Evolutionary conservation across 352 stramenopile species (phyloP).

Genomic region (Aphanomyces euteiches): DNA sequence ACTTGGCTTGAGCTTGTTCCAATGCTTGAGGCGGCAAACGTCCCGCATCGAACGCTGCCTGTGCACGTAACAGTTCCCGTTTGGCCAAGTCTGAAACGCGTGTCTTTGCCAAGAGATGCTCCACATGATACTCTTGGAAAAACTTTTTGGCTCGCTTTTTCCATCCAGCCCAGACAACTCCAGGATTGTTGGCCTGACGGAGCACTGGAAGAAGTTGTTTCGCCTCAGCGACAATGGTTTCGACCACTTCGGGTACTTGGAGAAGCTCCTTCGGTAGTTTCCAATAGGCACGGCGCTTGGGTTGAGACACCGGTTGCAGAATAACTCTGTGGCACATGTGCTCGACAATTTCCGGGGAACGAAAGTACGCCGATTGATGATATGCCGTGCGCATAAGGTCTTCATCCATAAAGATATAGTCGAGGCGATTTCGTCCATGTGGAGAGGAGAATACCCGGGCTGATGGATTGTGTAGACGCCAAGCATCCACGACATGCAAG

Average conservation of each 20-base stretch:
- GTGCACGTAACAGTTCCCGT: not conserved
- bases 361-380: slow-evolving; percentile 7
- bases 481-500: slow-evolving; percentile 28
- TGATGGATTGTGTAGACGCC: slow-evolving; percentile 30
- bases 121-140: not conserved
- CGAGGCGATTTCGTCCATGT: slow-evolving; percentile 24
- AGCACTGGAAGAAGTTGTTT: not conserved
- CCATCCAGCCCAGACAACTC: slow-evolving; percentile 5
- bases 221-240: not conserved
- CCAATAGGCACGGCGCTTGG: not conserved
- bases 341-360: not conserved
- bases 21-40: not conserved
- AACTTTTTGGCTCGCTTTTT: slow-evolving; percentile 1
- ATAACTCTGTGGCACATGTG: not conserved
- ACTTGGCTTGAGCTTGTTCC: too few relatives aligned
- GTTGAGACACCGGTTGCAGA: not conserved
- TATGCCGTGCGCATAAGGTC: not conserved
- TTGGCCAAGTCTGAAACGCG: not conserved
- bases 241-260: not conserved
- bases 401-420: slow-evolving; percentile 33
- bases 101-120: not conserved
- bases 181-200: not conserved
- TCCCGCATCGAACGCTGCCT: not conserved
- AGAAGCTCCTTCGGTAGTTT: slow-evolving; percentile 15
- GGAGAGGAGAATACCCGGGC: slow-evolving; percentile 20